Base-by-base conservation (phyloP, 2,329 filamentous ascomycete genomes). In the Claviceps quebecensis region DNA sequence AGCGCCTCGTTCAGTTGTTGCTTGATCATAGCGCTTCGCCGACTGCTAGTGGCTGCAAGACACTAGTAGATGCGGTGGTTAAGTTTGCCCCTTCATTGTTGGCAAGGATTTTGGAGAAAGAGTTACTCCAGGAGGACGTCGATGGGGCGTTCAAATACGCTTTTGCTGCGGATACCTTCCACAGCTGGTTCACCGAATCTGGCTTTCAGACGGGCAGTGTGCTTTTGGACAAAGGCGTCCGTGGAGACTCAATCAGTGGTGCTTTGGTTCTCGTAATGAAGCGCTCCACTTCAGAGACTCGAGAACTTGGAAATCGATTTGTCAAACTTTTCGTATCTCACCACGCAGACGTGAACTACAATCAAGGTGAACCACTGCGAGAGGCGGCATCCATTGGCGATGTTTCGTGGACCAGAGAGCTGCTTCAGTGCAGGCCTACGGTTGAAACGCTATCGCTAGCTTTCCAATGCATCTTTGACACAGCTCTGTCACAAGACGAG, bases 401-500 rank as follows among this genome's bases (percentile, higher is more conserved):
- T 47, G 60, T 68, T 5, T 65, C 68, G 13, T 70, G 82, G 55
- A 72, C 78, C 2, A 65, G 63, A 47, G 65, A 70, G 46, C 67
- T 84, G 22, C 65, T 83, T 5, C 62, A 67, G 4, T 68, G 73
- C 50, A 69, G 70, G 8, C 77, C 80, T 0, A 72, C 69, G 4
- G 67, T 72, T 1, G 67, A 71, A 45, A 69, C 76, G 0, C 62
- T 83, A 1, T 73, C 72, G 0, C 63, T 70, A 52, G 76, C 76
- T 0, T 76, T 84, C 50, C 74, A 77, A 19, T 72, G 69, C 37
- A 72, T 84, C 1, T 76, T 84, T 47, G 72, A 74, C 45, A 71
- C 71, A 0, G 66, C 70, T 0, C 60, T 75, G 1, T 60, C 71
- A 2, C 75, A 81, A 52, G 72, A 77, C 1, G 68, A 72, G 2